A percentile compares a stretch with the other conserved stretches of the same genome.
phyloP scores from a whole-genome alignment of 192 early-diverging fungal species.

The Geranomyces variabilis region DNA sequence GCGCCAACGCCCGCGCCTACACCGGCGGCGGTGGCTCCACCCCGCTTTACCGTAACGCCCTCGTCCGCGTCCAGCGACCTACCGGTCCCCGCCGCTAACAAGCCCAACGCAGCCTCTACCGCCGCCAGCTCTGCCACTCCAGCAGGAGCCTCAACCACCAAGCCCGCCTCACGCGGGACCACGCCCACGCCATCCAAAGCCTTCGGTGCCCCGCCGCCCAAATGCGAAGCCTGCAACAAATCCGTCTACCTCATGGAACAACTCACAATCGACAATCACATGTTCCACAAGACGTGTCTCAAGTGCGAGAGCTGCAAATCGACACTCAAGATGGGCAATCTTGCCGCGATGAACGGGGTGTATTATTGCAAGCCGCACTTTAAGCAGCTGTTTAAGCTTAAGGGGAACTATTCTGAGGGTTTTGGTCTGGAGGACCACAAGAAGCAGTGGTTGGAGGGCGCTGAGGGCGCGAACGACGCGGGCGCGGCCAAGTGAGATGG shows the following conservation, averaged over 20 bases:
- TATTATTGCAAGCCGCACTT: slow-evolving; percentile 56
- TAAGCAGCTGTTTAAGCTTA: slow-evolving; percentile 59
- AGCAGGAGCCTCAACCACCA: background rate
- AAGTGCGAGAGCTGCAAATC: slow-evolving; percentile 47
- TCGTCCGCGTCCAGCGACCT: background rate
- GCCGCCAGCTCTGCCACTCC: slow-evolving; percentile 3
- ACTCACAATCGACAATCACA: slow-evolving; percentile 33
- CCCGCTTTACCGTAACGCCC: background rate
- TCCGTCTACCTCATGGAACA: slow-evolving; percentile 46
- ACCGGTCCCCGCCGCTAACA: background rate
- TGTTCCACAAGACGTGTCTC: slow-evolving; percentile 48
- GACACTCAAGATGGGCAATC: slow-evolving; percentile 47
- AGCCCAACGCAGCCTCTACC: background rate
- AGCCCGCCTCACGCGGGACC: background rate
- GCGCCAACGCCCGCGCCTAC: background rate
- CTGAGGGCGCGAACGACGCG: background rate
- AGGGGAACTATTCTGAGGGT: slow-evolving; percentile 63
- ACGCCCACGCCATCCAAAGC: background rate
- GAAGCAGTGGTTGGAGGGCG: slow-evolving; percentile 39
- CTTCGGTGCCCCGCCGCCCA: slow-evolving; percentile 20
- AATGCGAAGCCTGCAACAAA: slow-evolving; percentile 26
- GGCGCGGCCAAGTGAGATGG: background rate
- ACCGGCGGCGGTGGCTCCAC: background rate
- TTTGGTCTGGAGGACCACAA: slow-evolving; percentile 55
- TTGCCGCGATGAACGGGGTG: slow-evolving; percentile 43